A percentile compares a stretch with the other conserved stretches of the same genome.
Evolutionary conservation across 495 filamentous ascomycete species (phyloP).

Genomic region (Aspergillus hancockii): DNA sequence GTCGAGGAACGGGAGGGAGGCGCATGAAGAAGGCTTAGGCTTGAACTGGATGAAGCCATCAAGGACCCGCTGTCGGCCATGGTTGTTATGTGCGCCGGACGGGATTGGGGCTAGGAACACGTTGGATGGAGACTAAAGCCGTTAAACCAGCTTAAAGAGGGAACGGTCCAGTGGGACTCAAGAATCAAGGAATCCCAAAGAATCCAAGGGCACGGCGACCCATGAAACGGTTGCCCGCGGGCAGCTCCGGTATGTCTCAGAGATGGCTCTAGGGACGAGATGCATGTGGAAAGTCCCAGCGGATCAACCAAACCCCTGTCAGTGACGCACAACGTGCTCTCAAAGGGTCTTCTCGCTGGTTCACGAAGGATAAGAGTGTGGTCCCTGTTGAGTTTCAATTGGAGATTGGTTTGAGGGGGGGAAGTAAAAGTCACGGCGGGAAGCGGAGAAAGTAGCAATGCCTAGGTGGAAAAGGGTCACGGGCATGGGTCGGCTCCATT

Average conservation of each 20-base stretch:
- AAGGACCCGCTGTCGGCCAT: slow-evolving; percentile 22
- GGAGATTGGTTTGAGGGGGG: background rate
- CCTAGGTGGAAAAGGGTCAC: too few relatives aligned
- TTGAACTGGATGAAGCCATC: slow-evolving; percentile 8
- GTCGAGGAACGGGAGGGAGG: slow-evolving; percentile 15
- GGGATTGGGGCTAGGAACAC: slow-evolving; percentile 3
- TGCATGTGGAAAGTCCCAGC: background rate
- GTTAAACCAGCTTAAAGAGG: background rate
- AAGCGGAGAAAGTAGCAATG: background rate
- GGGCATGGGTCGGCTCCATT: background rate
- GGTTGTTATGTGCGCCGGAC: slow-evolving; percentile 1
- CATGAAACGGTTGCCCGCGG: background rate
- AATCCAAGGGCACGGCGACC: background rate
- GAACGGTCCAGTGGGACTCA: background rate
- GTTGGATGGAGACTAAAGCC: slow-evolving; percentile 7
- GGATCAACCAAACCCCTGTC: background rate
- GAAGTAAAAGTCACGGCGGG: background rate
- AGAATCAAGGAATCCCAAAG: background rate
- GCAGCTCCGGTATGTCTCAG: background rate
- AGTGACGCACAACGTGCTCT: background rate
- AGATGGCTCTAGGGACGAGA: background rate
- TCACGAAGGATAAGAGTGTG: background rate
- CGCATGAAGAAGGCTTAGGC: slow-evolving; percentile 11
- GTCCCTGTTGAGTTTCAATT: background rate
- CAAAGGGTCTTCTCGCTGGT: background rate